Evolutionary conservation across 768 basidiomycete genomes (phyloP).

Genomic region (Mycena galopus): DNA sequence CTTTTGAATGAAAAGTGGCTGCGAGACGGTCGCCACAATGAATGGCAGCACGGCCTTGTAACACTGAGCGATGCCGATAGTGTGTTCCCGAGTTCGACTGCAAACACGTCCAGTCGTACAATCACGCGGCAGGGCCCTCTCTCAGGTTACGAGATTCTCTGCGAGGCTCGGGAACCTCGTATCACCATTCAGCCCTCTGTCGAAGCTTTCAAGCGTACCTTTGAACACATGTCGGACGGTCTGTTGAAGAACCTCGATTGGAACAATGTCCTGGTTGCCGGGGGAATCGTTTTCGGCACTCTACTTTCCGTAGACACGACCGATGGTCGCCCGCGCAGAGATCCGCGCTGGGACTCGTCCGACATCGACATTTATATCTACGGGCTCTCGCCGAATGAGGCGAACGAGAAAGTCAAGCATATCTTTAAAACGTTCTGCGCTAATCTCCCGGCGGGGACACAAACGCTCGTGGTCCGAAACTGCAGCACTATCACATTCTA

Average conservation of each 20-base stretch:
- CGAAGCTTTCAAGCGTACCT: conserved; percentile 4
- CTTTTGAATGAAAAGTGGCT: conserved; percentile 24
- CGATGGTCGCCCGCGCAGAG: background rate
- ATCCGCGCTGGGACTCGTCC: conserved; percentile 15
- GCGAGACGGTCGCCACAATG: background rate
- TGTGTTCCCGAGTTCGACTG: conserved; percentile 3
- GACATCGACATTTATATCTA: conserved; percentile 29
- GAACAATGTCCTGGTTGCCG: conserved; percentile 23
- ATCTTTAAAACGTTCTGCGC: conserved; percentile 12
- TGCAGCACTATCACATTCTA: conserved; percentile 26
- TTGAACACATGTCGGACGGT: conserved; percentile 26
- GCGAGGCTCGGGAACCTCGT: background rate
- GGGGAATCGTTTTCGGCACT: conserved; percentile 17
- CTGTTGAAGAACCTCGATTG: conserved; percentile 21
- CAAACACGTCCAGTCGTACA: background rate
- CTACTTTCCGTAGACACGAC: conserved; percentile 12
- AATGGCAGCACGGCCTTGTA: conserved; percentile 24
- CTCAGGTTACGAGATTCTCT: conserved; percentile 8
- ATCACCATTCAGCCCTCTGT: conserved; percentile 23
- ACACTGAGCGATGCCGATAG: background rate
- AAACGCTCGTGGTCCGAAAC: conserved; percentile 19
- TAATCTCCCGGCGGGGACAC: conserved; percentile 17
- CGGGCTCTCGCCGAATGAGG: conserved; percentile 2
- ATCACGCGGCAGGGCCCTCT: background rate
- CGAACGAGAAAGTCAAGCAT: conserved; percentile 16